Percentiles rank a stretch among this genome's conserved stretches.
Evolutionary conservation across 768 basidiomycete species (phyloP).

Genomic region (Boletus rex-veris): DNA sequence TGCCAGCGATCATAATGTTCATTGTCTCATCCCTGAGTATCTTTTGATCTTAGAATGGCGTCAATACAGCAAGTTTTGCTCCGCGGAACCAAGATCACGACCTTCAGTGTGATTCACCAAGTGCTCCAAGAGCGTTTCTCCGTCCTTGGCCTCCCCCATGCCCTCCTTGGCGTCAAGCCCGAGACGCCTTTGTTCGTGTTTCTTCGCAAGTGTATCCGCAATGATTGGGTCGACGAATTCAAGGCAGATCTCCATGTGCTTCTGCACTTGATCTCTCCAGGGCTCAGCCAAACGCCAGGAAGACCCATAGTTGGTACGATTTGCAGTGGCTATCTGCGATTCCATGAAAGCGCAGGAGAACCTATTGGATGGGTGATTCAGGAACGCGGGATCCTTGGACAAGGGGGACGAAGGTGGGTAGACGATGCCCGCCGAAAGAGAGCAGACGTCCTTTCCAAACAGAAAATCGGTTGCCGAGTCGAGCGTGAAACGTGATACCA

Average conservation of each 20-base stretch:
- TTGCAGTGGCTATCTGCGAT: slow-evolving; percentile 34
- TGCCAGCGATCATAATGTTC: slow-evolving; percentile 32
- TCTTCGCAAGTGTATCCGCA: slow-evolving; percentile 38
- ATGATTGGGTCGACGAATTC: slow-evolving; percentile 51
- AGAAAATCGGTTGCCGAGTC: slow-evolving; percentile 60
- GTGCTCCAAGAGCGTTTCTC: slow-evolving; percentile 48
- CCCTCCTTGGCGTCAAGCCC: not conserved
- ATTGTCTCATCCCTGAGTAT: slow-evolving; percentile 26
- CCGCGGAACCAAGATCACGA: slow-evolving; percentile 17
- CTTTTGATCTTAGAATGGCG: slow-evolving; percentile 16
- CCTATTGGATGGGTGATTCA: slow-evolving; percentile 30
- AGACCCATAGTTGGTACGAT: slow-evolving; percentile 36
- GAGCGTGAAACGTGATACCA: slow-evolving; percentile 46
- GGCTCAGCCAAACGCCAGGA: slow-evolving; percentile 45
- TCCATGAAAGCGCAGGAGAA: slow-evolving; percentile 40
- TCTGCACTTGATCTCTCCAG: slow-evolving; percentile 38
- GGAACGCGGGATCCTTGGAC: slow-evolving; percentile 20
- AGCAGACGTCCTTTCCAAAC: slow-evolving; percentile 41
- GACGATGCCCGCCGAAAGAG: slow-evolving; percentile 37
- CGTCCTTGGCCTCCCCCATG: slow-evolving; percentile 28
- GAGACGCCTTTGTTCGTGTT: slow-evolving; percentile 16
- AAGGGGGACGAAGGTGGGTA: slow-evolving; percentile 27
- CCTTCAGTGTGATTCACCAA: slow-evolving; percentile 54
- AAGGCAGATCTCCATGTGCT: slow-evolving; percentile 40
- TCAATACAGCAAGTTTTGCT: not conserved